Conservation (phyloP, 768 basidiomycete genomes). For the Rickenella mellea region DNA sequence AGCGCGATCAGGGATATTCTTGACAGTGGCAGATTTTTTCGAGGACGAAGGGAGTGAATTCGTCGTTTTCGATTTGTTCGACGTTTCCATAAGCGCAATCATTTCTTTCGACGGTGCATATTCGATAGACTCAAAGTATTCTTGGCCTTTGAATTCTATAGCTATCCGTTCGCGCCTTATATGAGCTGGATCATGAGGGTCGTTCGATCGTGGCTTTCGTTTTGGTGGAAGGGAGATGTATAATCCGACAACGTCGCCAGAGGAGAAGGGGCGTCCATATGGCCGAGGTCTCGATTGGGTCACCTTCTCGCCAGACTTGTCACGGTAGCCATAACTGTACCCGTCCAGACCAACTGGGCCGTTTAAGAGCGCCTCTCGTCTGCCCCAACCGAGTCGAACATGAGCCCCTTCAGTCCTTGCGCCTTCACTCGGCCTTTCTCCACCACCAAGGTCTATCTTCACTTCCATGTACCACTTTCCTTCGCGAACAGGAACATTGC, state of each 20-base stretch:
- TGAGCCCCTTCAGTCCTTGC: slow-evolving; percentile 60
- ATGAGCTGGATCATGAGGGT: slow-evolving; percentile 72
- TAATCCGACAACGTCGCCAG: slow-evolving; percentile 90
- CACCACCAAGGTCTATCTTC: slow-evolving; percentile 65
- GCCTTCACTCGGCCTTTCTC: slow-evolving; percentile 41
- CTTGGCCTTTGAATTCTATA: slow-evolving; percentile 93
- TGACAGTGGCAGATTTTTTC: slow-evolving; percentile 63
- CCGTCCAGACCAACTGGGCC: slow-evolving; percentile 90
- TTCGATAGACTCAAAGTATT: slow-evolving; percentile 91
- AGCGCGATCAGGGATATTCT: slow-evolving; percentile 52
- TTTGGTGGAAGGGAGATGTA: slow-evolving; percentile 80
- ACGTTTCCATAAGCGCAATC: slow-evolving; percentile 72
- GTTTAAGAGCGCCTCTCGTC: slow-evolving; percentile 89
- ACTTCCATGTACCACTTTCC: slow-evolving; percentile 96
- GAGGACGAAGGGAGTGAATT: slow-evolving; percentile 45
- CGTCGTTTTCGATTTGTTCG: slow-evolving; percentile 46
- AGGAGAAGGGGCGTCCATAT: slow-evolving; percentile 64
- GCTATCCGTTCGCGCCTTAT: slow-evolving; percentile 84
- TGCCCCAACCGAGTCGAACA: slow-evolving; percentile 84
- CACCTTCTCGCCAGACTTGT: slow-evolving; percentile 89
- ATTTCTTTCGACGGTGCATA: slow-evolving; percentile 89
- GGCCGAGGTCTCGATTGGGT: slow-evolving; percentile 71
- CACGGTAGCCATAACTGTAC: slow-evolving; percentile 86
- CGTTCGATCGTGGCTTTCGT: slow-evolving; percentile 45
- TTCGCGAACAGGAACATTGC: slow-evolving; percentile 81